phyloP scores from a whole-genome alignment of 768 basidiomycete genomes.

The Phlebiopsis flavidoalba region DNA sequence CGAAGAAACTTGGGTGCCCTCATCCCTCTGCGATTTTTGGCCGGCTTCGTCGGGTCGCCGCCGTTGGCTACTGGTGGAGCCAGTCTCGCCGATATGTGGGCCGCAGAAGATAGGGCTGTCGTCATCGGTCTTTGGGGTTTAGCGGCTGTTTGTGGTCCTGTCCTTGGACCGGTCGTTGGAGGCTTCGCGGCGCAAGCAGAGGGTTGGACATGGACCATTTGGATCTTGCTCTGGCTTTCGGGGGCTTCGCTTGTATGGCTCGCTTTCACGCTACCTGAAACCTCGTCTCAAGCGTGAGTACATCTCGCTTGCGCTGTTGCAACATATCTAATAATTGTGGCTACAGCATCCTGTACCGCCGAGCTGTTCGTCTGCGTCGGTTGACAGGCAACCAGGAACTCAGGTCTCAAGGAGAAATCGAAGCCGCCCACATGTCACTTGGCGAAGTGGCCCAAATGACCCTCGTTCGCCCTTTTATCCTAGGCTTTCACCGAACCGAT shows the following conservation, averaged over 20 bases:
- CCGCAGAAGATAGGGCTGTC: conserved; percentile 19
- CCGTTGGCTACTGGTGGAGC: conserved; percentile 30
- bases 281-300: conserved; percentile 12
- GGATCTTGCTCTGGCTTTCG: conserved; percentile 30
- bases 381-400: conserved; percentile 26
- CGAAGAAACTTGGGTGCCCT: conserved; percentile 26
- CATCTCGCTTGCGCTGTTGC: no score
- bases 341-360: conserved; percentile 25
- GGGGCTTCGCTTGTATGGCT: conserved; percentile 23
- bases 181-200: conserved; percentile 29
- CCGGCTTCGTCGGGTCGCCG: conserved; percentile 29
- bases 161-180: conserved; percentile 28
- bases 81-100: conserved; percentile 22
- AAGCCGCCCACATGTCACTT: conserved; percentile 12
- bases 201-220: conserved; percentile 30
- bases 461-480: conserved; percentile 26
- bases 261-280: conserved; percentile 28
- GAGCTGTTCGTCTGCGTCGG: conserved; percentile 26
- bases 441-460: conserved; percentile 20
- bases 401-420: conserved; percentile 22
- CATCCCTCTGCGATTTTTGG: conserved; percentile 29
- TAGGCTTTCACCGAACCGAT: conserved; percentile 26
- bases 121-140: conserved; percentile 25
- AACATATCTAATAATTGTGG: not conserved
- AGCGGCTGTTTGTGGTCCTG: conserved; percentile 25